Evolutionary conservation across 305 asterid species (phyloP).

Genomic region (Stenogyne calaminthoides): DNA sequence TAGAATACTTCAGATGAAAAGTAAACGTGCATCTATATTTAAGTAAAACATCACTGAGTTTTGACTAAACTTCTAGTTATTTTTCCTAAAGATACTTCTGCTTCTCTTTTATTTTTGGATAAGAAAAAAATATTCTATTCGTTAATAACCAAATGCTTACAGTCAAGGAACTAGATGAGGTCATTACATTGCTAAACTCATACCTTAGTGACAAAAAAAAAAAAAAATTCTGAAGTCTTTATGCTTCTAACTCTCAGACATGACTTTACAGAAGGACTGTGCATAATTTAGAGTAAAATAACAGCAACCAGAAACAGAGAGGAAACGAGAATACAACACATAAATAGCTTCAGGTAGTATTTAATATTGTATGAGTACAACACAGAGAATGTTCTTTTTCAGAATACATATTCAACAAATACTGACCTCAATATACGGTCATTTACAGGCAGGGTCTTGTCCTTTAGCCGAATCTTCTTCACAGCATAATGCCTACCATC

Average conservation of each 20-base stretch:
- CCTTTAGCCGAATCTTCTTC: conserved; percentile 92
- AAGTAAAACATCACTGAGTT: background rate
- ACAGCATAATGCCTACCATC: conserved; percentile 98
- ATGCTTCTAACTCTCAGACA: conserved; percentile 7
- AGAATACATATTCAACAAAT: conserved; percentile 20
- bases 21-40: background rate
- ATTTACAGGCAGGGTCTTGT: conserved; percentile 76
- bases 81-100: background rate
- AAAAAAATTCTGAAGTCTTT: background rate
- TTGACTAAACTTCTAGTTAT: background rate
- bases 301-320: conserved; percentile 5
- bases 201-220: background rate
- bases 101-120: background rate
- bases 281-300: conserved; percentile 11
- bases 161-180: background rate
- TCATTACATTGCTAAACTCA: background rate
- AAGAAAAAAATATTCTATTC: background rate
- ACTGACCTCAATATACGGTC: conserved; percentile 89
- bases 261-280: background rate
- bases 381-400: background rate
- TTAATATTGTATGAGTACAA: conserved; percentile 1
- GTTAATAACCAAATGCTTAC: background rate
- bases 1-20: background rate
- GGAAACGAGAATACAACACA: conserved; percentile 7
- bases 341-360: conserved; percentile 21